Evolutionary conservation across 257 asterid genomes (phyloP), one percentile per base, ranked within the genome.

Genomic region (Lantana camara): DNA sequence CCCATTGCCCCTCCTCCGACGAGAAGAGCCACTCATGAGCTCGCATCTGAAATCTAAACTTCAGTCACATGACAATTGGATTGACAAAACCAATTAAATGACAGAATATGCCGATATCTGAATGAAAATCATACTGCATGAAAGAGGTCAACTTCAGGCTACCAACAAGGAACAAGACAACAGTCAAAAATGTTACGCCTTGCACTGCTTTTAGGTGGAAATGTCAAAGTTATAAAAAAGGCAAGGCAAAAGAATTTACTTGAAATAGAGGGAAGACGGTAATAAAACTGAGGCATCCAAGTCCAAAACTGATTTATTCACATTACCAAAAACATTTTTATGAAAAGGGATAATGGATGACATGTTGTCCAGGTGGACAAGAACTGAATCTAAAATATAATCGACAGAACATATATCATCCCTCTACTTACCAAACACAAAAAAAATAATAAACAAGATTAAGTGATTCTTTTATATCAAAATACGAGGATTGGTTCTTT

Each of bases 1-100:
- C 60, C 95, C 96, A 82, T 73, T 90, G 99, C 47, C 99, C 99
- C 86, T 88, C 93, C 76, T 81, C 93, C 58, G 97, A 79, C 46
- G 97, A 77, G 75, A 79, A 90, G 67, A 94, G 85, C 99, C 99
- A 94, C 71, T 88, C 96, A 67, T 70, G 81, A 75, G 82, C 91
- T 80, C 96, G 89, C 67, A 70, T 66, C 99, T 94, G 90, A 83
- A 84, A 88, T 68, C 65, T 69, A 49, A 77, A 68, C 30, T 66
- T 77, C 49, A 32, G 83, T 82, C 71, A 84, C 55, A 73, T 66
- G 72, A 63, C 70, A 53, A 69, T 42, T 38, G 48, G 56, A 56
- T 49, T 11, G 35, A 65, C 61, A 27, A 45, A 30, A 29, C 13
- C 12, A 60, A 57, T 21, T 10, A 53, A 37, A 60, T 9, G 47